Conservation (phyloP, 129 eudicot genomes). For the Apium graveolens region DNA sequence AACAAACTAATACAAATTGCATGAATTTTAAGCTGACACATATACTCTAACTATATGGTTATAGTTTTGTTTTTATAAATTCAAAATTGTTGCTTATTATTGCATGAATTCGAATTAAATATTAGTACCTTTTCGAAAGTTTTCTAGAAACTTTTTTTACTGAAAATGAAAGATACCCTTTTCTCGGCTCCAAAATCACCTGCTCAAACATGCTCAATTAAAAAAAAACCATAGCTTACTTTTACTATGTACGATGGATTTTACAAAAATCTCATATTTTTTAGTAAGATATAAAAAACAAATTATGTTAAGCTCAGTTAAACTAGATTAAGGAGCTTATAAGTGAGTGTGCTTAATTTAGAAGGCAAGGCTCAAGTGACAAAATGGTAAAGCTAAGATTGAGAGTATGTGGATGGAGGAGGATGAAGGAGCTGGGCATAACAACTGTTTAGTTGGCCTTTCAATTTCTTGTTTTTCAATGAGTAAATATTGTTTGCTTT, state of each 20-base stretch:
- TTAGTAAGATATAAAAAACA: too few species aligned
- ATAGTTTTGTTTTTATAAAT: too few species aligned
- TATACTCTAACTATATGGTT: too few species aligned
- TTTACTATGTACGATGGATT: too few species aligned
- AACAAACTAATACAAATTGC: background rate
- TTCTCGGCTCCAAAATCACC: background rate
- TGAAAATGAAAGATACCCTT: background rate
- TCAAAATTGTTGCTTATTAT: too few species aligned
- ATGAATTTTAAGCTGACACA: background rate
- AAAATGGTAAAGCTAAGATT: constrained; percentile 2
- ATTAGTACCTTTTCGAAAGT: background rate
- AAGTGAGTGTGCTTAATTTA: background rate
- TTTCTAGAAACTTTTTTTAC: background rate
- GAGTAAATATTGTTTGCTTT: background rate
- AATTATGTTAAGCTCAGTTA: background rate
- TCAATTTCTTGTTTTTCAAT: constrained; percentile 1
- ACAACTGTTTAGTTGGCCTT: constrained; percentile 14
- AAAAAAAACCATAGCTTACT: too few species aligned
- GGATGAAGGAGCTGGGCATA: background rate
- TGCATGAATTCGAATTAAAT: too few species aligned
- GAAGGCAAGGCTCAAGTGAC: constrained; percentile 11
- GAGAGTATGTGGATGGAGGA: background rate
- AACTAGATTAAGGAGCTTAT: background rate
- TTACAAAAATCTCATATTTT: too few species aligned
- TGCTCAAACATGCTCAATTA: too few species aligned